Base-by-base conservation (phyloP, 306 rosid genomes). In the Comarum palustre region DNA sequence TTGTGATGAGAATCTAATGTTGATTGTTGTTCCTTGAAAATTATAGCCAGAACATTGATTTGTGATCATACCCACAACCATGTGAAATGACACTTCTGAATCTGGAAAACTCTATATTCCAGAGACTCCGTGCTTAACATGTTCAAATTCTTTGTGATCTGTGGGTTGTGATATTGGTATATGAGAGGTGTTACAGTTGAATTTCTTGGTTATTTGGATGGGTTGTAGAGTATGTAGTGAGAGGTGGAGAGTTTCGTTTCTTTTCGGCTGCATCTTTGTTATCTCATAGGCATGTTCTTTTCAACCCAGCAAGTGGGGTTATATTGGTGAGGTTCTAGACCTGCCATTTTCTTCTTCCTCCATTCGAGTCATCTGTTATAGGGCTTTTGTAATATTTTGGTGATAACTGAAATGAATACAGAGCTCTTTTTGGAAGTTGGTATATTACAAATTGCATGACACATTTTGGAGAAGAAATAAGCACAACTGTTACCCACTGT, bases 311-410 rank as follows among this genome's bases (percentile, higher is more conserved):
- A 76, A 75, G 78, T 79, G 76, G 76, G 79, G 70, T 69, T 66
- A 51, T 62, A 73, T 36, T 45, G 38, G 71, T 42, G 54, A 72
- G 78, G 74, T 78, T 72, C 71, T 54, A 74, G 74, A 57, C 63
- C 62, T 65, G 77, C 78, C 75, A 45, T 75, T 78, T 81, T 57
- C 73, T n/a, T n/a, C n/a, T 77, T 83, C 73, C 43, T 73, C 25
- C 31, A 72, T 31, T 66, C 66, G 84, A 81, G 75, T 78, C 34
- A n/a, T 13, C 72, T 79, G 65, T 64, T 65, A 13, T 8, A 72
- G 79, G 72, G 84, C 75, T 74, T 80, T 22, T 88, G 86, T 86
- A 80, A 73, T 84, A 83, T 84, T 81, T 82, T 76, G 82, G 80
- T 68, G 57, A 61, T 72, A 82, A 73, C 86, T 81, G 75, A 74